Percentiles rank a stretch among this genome's conserved stretches.
phyloP scores from a whole-genome alignment of 257 asterid genomes.

The Nicotiana paniculata region DNA sequence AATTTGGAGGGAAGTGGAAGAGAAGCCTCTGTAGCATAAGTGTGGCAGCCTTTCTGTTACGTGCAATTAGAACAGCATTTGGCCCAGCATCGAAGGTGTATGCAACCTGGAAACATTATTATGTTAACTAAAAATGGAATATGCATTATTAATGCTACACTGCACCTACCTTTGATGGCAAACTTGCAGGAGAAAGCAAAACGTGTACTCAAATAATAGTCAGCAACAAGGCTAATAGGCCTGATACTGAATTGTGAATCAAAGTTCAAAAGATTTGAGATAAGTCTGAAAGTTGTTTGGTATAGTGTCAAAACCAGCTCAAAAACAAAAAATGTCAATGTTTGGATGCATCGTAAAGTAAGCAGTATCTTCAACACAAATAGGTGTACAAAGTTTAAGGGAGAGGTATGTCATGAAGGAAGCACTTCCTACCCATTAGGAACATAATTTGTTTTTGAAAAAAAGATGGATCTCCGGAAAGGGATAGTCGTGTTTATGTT shows the following conservation, averaged over 20 bases:
- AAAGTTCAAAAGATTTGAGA: neutral
- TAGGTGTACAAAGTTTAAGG: neutral
- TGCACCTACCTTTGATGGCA: neutral
- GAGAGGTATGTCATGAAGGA: neutral
- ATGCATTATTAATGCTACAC: neutral
- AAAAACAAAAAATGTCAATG: neutral
- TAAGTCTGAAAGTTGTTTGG: neutral
- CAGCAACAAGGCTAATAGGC: neutral
- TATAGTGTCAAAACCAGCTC: neutral
- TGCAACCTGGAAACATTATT: constrained; percentile 50
- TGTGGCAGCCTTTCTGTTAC: constrained; percentile 65
- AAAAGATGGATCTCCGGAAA: neutral
- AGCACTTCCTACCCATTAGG: neutral
- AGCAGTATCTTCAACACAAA: neutral
- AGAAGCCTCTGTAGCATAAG: constrained; percentile 68
- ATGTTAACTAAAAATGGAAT: neutral
- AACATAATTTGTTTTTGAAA: neutral
- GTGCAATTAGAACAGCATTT: constrained; percentile 82
- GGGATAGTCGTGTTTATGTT: neutral
- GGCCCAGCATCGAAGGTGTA: constrained; percentile 98
- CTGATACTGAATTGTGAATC: neutral
- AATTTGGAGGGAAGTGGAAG: constrained; percentile 71
- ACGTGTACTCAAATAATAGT: neutral
- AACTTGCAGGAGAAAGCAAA: neutral
- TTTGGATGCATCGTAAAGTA: neutral